These are phyloP conservation scores for Petasospora rhodanensis DNA, from an alignment of 1,139 yeast genomes.

Conservation along the genomic window DNA sequence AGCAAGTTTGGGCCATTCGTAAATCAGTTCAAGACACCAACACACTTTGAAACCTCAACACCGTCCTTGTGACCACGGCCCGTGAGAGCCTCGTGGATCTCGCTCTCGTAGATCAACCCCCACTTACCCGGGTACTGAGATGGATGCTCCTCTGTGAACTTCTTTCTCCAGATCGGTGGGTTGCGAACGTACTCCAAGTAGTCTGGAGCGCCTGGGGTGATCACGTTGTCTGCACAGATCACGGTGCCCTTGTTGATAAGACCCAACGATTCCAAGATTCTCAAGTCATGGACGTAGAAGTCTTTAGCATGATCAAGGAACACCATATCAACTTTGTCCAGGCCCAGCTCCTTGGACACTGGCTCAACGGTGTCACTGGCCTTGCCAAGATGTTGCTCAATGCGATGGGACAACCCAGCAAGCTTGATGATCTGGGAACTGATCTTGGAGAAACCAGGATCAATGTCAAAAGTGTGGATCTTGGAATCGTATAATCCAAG, in stretches of 20 bases:
- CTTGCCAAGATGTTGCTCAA: constrained; percentile 31
- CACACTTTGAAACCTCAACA: constrained; percentile 19
- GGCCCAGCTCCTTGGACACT: constrained; percentile 21
- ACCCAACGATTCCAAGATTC: constrained; percentile 39
- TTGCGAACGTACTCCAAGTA: constrained; percentile 37
- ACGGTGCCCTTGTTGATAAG: constrained; percentile 39
- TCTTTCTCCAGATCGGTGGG: constrained; percentile 36
- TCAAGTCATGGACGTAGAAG: constrained; percentile 39
- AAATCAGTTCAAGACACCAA: constrained; percentile 16
- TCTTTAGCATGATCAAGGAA: constrained; percentile 42
- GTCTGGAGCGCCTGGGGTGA: constrained; percentile 37
- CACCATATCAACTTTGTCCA: constrained; percentile 30
- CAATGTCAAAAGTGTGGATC: constrained; percentile 35
- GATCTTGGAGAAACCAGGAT: constrained; percentile 23
- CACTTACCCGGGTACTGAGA: constrained; percentile 38
- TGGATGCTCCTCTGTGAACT: too few species aligned
- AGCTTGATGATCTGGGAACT: constrained; percentile 27
- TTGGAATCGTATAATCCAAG: constrained; percentile 10
- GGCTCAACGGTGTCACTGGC: constrained; percentile 32
- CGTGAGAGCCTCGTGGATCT: constrained; percentile 16
- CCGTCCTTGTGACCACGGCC: constrained; percentile 6
- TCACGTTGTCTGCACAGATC: constrained; percentile 39
- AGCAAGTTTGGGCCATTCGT: not conserved
- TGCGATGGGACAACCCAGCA: constrained; percentile 28
- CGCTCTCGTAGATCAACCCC: constrained; percentile 40